Base-by-base conservation (phyloP, 805 yeast species). In the Yamadazyma olivae region DNA sequence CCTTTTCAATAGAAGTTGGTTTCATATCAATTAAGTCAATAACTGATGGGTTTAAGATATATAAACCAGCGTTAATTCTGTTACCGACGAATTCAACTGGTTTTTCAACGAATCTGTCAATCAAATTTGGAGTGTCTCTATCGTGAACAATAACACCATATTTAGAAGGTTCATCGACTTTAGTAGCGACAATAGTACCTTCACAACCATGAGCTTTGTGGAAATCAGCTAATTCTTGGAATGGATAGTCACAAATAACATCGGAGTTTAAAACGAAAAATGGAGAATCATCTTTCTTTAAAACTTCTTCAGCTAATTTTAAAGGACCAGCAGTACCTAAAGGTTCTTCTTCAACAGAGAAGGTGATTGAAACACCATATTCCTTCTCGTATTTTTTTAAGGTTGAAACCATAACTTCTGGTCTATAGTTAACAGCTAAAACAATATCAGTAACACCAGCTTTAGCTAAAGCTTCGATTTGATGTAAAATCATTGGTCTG, bases 401-500 rank as follows among this genome's bases (percentile, higher is more conserved):
- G 44, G 98, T 83, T 52, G 85, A 81, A 49, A 91, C 98, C 99
- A 93, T 93, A 50, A 89, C 95, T 74, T 93, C 99, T 44, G 99
- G 99, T 69, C 96, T 84, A 81, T 93, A 93, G 81, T 93, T 93
- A 53, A 93, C 99, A 44, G 99, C 99, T 54, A 93, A 73, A 30
- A 93, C 99, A 54, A 93, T 90, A 68, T 93, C 99, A 42, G 96
- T 93, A 64, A 93, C 97, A 61, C 99, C 99, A 52, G 99, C 99
- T 45, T 81, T 81, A 45, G 98, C 96, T 46, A 93, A 75, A 36
- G 99, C 96, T 74, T 93, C 97, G 61, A 93, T 89, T 75, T 93
- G 99, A 68, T 93, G 99, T 55, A 88, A 75, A 56, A 93, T 93
- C 99, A 93, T 93, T 58, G 99, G 98, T 74, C 91, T 86, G 86